Percentiles rank a stretch among this genome's conserved stretches.
These are phyloP conservation scores for Benincasa hispida DNA, from an alignment of 306 rosid species.

Conservation along the genomic window DNA sequence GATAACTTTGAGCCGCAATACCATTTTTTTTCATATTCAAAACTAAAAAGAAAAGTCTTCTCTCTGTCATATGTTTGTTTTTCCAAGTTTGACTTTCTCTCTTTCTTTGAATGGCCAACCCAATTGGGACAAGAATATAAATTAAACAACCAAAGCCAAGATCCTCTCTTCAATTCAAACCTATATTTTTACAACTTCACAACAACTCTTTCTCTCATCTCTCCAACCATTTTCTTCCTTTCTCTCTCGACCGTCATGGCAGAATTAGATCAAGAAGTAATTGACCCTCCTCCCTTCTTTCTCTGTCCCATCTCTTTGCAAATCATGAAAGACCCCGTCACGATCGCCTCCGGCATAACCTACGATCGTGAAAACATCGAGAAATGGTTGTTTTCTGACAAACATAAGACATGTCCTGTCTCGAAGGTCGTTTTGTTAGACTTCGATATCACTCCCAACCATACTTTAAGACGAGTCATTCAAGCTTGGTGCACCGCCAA, in stretches of 20 bases:
- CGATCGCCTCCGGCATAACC: constrained; percentile 60
- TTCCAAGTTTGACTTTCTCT: background rate
- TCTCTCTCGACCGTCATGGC: constrained; percentile 23
- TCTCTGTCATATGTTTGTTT: background rate
- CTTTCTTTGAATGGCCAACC: background rate
- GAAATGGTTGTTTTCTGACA: constrained; percentile 39
- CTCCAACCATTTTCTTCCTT: background rate
- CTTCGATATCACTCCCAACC: constrained; percentile 56
- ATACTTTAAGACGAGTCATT: constrained; percentile 55
- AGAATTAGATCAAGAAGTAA: constrained; percentile 18
- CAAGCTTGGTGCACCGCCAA: constrained; percentile 65
- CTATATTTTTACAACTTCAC: background rate
- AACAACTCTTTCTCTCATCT: background rate
- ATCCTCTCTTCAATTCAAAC: background rate
- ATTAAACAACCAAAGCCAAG: background rate
- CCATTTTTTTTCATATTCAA: background rate
- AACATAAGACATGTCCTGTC: constrained; percentile 45
- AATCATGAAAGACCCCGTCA: constrained; percentile 74
- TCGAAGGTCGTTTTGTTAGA: constrained; percentile 38
- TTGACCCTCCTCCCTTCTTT: constrained; percentile 41
- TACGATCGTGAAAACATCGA: constrained; percentile 67
- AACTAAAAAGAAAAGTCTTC: background rate
- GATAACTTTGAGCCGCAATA: constrained; percentile 2
- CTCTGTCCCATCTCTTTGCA: constrained; percentile 63
- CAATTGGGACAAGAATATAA: background rate